phyloP scores from a whole-genome alignment of 345 rosid species.

The Leavenworthia alabamica region DNA sequence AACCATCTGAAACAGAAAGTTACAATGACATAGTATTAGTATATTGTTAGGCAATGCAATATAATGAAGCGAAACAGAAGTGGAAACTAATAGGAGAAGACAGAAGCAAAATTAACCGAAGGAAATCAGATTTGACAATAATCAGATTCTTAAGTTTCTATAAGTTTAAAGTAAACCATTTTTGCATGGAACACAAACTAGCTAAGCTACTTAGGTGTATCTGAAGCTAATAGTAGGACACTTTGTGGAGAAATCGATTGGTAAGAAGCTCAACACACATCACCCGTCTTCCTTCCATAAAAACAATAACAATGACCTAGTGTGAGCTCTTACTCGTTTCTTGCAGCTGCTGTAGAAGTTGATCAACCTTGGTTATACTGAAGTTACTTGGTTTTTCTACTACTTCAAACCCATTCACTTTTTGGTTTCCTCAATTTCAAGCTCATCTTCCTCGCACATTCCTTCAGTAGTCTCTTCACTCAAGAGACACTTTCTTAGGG shows the following conservation, averaged over 20 bases:
- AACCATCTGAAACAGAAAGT: constrained; percentile 67
- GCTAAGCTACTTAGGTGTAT: background rate
- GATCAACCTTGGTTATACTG: constrained; percentile 58
- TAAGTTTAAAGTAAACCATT: too few species aligned
- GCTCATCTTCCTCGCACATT: constrained; percentile 21
- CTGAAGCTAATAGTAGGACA: constrained; percentile 18
- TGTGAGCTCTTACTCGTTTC: constrained; percentile 62
- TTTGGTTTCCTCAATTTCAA: constrained; percentile 22
- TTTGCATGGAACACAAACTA: background rate
- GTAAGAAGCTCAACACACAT: constrained; percentile 90
- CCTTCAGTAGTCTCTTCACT: constrained; percentile 25
- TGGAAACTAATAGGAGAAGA: too few species aligned
- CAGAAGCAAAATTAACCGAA: too few species aligned
- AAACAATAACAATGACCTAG: background rate
- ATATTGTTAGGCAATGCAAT: background rate
- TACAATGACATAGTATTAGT: background rate
- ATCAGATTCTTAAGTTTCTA: too few species aligned
- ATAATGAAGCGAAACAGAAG: too few species aligned
- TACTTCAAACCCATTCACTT: constrained; percentile 35
- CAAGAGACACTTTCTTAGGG: constrained; percentile 29
- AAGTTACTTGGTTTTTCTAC: constrained; percentile 47
- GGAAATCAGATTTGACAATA: too few species aligned
- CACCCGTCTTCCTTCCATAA: constrained; percentile 49
- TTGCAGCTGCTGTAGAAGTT: constrained; percentile 63
- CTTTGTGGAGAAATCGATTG: constrained; percentile 91